Conservation (phyloP, 2,329 filamentous ascomycete species). For the Xylariaceae sp. region DNA sequence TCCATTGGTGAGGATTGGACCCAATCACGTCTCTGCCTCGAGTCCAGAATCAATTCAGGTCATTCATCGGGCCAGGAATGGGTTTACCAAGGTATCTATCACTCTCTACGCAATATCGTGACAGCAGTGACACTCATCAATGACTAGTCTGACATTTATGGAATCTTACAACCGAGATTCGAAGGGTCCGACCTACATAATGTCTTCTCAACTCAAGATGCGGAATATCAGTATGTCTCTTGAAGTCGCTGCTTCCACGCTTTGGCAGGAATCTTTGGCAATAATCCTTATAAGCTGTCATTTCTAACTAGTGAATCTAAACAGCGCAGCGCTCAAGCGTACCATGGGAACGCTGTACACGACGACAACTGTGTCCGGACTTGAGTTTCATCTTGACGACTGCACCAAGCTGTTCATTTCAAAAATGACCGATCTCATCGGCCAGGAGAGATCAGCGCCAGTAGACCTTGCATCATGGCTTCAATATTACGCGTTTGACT, state of each 20-base stretch:
- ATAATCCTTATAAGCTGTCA: too few relatives aligned
- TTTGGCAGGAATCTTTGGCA: too few relatives aligned
- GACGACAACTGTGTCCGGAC: conserved; percentile 15
- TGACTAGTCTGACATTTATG: conserved; percentile 19
- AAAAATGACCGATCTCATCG: conserved; percentile 20
- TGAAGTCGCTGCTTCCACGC: too few relatives aligned
- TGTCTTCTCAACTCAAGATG: conserved; percentile 25
- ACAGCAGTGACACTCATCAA: neutral
- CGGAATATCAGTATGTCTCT: too few relatives aligned
- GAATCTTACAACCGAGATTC: conserved; percentile 20
- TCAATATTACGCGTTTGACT: conserved; percentile 26
- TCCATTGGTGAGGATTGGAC: conserved; percentile 24
- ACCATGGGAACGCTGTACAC: conserved; percentile 25
- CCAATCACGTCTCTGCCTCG: conserved; percentile 27
- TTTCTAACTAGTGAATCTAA: too few relatives aligned
- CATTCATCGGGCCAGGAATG: conserved; percentile 13
- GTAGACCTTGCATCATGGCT: conserved; percentile 24
- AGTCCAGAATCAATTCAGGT: conserved; percentile 21
- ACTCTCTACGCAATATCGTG: neutral
- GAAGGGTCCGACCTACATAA: conserved; percentile 23
- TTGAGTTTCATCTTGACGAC: conserved; percentile 20
- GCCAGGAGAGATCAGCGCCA: neutral
- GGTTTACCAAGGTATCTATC: conserved; percentile 23
- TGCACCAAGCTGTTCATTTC: conserved; percentile 18
- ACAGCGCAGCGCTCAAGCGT: conserved; percentile 22